Conservation (phyloP, 768 basidiomycete genomes). For the Lactifluus rugatus region DNA sequence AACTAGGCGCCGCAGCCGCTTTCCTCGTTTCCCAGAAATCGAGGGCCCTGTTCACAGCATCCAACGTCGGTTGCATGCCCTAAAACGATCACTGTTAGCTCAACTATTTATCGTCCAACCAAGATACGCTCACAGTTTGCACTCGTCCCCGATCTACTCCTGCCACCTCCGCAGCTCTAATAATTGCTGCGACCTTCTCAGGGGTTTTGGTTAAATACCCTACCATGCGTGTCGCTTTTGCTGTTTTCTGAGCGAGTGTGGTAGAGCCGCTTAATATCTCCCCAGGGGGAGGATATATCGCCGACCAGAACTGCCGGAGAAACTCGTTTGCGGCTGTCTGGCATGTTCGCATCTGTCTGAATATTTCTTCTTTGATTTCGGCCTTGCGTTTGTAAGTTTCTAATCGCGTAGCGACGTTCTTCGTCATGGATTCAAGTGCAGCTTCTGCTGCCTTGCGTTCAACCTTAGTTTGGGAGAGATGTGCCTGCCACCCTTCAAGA, state of each 20-base stretch:
- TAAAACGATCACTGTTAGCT: constrained; percentile 23
- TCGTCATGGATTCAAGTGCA: constrained; percentile 65
- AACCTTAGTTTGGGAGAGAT: constrained; percentile 55
- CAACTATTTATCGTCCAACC: background rate
- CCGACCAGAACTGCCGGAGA: constrained; percentile 90
- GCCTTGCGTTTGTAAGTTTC: constrained; percentile 60
- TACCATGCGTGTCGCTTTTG: constrained; percentile 83
- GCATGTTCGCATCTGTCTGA: constrained; percentile 78
- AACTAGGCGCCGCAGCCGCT: background rate
- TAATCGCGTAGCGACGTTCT: constrained; percentile 63
- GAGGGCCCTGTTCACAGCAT: constrained; percentile 66
- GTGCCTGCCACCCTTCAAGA: constrained; percentile 46
- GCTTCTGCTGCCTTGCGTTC: constrained; percentile 60
- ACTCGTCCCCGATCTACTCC: constrained; percentile 56
- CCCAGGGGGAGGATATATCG: constrained; percentile 65
- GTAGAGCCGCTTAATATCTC: constrained; percentile 39
- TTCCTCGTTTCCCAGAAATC: constrained; percentile 33
- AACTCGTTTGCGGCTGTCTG: constrained; percentile 95
- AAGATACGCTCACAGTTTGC: constrained; percentile 43
- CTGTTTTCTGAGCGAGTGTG: constrained; percentile 58
- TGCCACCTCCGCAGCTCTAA: constrained; percentile 48
- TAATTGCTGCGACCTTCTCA: constrained; percentile 75
- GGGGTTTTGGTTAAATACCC: constrained; percentile 69
- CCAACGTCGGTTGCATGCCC: constrained; percentile 69
- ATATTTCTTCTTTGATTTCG: constrained; percentile 69